A percentile compares a stretch with the other conserved stretches of the same genome.
phyloP scores from a whole-genome alignment of 2,329 filamentous ascomycete species.

The Penicillium crustosum region DNA sequence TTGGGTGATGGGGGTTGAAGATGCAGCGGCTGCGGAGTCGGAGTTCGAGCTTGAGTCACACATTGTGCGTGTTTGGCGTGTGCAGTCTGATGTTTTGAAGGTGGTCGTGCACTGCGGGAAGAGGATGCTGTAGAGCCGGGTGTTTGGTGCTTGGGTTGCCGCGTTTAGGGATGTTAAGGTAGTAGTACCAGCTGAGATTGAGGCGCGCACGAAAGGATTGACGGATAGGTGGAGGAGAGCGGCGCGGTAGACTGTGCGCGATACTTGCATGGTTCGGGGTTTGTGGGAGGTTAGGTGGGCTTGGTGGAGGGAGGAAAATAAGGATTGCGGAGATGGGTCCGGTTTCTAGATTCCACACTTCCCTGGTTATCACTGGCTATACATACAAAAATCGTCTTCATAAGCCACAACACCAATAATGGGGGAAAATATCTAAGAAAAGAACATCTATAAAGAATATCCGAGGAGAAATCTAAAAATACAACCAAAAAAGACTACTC shows the following conservation, averaged over 20 bases:
- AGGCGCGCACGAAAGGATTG: conserved; percentile 23
- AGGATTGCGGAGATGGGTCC: conserved; percentile 1
- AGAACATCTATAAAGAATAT: too few species aligned
- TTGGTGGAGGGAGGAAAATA: background rate
- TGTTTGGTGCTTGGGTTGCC: conserved; percentile 8
- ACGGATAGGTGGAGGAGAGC: conserved; percentile 30
- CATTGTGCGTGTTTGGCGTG: conserved; percentile 25
- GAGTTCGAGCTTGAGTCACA: conserved; percentile 10
- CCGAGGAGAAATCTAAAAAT: too few species aligned
- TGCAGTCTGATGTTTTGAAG: conserved; percentile 10
- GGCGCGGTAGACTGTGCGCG: conserved; percentile 29
- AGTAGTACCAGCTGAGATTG: conserved; percentile 8
- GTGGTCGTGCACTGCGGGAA: conserved; percentile 29
- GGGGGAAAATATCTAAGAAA: too few species aligned
- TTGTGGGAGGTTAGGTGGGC: background rate
- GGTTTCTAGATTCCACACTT: background rate
- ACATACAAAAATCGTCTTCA: too few species aligned
- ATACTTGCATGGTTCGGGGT: conserved; percentile 28
- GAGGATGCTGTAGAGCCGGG: conserved; percentile 27
- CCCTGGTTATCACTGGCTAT: background rate
- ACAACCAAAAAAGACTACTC: too few species aligned
- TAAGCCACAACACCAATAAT: too few species aligned
- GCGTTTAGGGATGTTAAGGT: conserved; percentile 8
- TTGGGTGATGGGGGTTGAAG: background rate
- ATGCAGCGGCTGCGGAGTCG: background rate